Percentiles rank a stretch among this genome's conserved stretches.
Evolutionary conservation across 257 asterid species (phyloP).

Genomic region (Handroanthus guayacan): DNA sequence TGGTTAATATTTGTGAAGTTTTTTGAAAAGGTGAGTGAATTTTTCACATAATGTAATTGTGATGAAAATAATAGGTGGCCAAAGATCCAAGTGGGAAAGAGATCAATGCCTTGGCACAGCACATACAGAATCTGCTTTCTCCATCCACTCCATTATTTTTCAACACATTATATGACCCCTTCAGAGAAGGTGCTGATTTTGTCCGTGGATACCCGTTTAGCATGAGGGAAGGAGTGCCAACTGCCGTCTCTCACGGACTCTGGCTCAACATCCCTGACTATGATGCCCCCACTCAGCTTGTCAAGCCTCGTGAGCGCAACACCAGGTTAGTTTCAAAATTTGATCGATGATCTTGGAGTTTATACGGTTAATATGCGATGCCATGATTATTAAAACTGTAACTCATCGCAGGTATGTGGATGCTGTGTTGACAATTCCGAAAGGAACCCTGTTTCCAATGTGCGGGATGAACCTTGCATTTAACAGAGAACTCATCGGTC

Average conservation of each 20-base stretch:
- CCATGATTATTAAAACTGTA: background rate
- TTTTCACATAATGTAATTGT: background rate
- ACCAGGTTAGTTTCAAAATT: conserved; percentile 43
- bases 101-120: conserved; percentile 59
- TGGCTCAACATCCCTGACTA: conserved; percentile 71
- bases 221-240: conserved; percentile 61
- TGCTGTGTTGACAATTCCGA: conserved; percentile 59
- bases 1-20: background rate
- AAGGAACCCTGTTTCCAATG: conserved; percentile 60
- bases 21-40: background rate
- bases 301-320: conserved; percentile 63
- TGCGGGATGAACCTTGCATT: conserved; percentile 65
- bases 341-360: background rate
- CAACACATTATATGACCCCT: conserved; percentile 65
- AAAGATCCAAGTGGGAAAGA: conserved; percentile 61
- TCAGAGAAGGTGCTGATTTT: conserved; percentile 59
- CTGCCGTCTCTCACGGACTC: conserved; percentile 66
- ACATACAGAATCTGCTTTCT: conserved; percentile 50
- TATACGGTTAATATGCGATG: background rate
- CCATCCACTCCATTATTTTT: conserved; percentile 62
- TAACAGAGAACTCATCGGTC: conserved; percentile 57
- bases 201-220: conserved; percentile 66
- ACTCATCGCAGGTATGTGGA: conserved; percentile 51
- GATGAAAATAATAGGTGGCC: conserved; percentile 47
- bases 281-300: conserved; percentile 65